Percentiles rank a stretch among this genome's conserved stretches.
phyloP scores from a whole-genome alignment of 176 grass and related monocot genomes.

The Chrysopogon serrulatus region DNA sequence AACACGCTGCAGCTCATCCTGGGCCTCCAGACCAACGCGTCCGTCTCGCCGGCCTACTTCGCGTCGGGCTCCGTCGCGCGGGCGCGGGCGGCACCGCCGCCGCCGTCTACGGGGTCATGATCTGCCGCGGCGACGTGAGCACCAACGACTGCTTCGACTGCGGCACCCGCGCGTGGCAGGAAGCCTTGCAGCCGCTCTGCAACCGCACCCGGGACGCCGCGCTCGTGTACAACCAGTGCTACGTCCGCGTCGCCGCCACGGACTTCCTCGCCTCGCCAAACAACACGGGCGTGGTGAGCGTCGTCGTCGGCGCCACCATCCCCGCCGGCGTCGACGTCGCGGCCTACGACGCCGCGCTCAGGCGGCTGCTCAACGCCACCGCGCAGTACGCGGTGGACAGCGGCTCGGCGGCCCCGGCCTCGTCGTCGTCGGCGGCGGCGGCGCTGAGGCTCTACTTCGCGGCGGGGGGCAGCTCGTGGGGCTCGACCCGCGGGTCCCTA shows the following conservation, averaged over 20 bases:
- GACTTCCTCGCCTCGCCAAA: constrained; percentile 26
- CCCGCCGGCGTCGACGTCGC: not conserved
- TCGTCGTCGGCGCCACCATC: not conserved
- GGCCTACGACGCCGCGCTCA: not conserved
- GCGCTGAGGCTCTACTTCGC: constrained; percentile 24
- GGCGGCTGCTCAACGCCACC: constrained; percentile 22
- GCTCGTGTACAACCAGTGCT: constrained; percentile 44
- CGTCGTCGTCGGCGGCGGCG: not conserved
- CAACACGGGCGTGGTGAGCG: not conserved
- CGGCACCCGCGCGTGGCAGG: not conserved
- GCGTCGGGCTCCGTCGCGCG: not conserved
- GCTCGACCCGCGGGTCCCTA: not conserved
- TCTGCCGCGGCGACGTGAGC: constrained; percentile 57
- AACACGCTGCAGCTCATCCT: constrained; percentile 19
- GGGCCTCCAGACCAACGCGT: not conserved
- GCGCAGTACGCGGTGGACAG: constrained; percentile 5
- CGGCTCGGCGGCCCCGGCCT: not conserved
- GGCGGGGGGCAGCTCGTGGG: constrained; percentile 24
- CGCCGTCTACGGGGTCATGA: constrained; percentile 31
- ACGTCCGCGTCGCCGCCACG: constrained; percentile 30
- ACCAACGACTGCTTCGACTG: constrained; percentile 30
- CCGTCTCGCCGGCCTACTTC: constrained; percentile 1
- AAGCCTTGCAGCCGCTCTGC: constrained; percentile 20
- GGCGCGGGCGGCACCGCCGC: not conserved
- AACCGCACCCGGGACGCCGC: constrained; percentile 8